phyloP scores from a whole-genome alignment of 208 protist genomes.

The Trypanosoma brucei region DNA sequence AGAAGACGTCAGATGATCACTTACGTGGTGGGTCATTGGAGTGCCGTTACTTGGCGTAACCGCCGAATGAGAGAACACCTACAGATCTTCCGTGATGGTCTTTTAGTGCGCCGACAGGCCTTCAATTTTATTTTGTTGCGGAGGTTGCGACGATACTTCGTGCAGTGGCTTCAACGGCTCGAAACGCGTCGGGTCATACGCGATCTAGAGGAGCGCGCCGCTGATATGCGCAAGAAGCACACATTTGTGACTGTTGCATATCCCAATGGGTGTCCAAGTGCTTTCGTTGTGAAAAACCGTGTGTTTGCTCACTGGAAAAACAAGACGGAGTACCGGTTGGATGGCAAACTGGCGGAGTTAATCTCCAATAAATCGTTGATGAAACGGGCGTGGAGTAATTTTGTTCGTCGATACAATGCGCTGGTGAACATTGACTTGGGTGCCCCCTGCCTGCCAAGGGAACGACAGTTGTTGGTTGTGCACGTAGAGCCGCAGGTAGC shows the following conservation, averaged over 20 bases:
- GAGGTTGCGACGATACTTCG: slow-evolving; percentile 13
- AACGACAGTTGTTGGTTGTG: slow-evolving; percentile 10
- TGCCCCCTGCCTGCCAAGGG: slow-evolving; percentile 4
- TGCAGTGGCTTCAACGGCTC: slow-evolving; percentile 12
- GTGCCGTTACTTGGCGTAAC: slow-evolving; percentile 6
- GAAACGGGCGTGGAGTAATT: slow-evolving; percentile 16
- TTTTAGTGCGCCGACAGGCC: slow-evolving; percentile 7
- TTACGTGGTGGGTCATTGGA: slow-evolving; percentile 26
- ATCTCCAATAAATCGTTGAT: slow-evolving; percentile 18
- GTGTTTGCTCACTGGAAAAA: slow-evolving; percentile 32
- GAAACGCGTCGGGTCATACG: slow-evolving; percentile 6
- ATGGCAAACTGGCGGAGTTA: slow-evolving; percentile 32
- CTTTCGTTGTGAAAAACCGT: slow-evolving; percentile 12
- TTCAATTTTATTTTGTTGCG: slow-evolving; percentile 23
- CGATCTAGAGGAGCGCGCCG: slow-evolving; percentile 6
- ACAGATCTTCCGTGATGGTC: slow-evolving; percentile 5
- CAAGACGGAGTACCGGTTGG: slow-evolving; percentile 34
- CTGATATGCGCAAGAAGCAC: slow-evolving; percentile 20
- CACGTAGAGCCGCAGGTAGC: slow-evolving; percentile 6
- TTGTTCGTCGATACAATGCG: slow-evolving; percentile 8
- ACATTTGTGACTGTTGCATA: slow-evolving; percentile 4
- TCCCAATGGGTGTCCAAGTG: neutral
- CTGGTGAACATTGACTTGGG: slow-evolving; percentile 2
- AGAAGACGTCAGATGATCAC: slow-evolving; percentile 7
- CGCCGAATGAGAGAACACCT: neutral